These are phyloP conservation scores for Puccinia polysora DNA, from an alignment of 1,284 basidiomycete species.

Conservation along the genomic window DNA sequence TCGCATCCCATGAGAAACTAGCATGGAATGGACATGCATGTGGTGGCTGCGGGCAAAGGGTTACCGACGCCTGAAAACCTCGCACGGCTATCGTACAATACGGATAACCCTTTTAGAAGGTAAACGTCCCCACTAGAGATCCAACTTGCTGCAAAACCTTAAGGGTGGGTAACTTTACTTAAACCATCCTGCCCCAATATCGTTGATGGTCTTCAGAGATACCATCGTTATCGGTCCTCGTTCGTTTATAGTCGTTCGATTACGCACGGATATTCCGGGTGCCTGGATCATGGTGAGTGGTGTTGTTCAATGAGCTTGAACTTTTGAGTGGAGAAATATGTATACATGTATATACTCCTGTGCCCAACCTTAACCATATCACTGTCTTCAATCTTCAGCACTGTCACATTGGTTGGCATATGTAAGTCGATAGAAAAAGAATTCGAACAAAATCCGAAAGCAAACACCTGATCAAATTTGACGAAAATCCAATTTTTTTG, in stretches of 20 bases:
- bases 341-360: too few species aligned
- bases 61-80: constrained; percentile 22
- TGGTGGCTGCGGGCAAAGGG: neutral
- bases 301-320: neutral
- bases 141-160: neutral
- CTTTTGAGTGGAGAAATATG: neutral
- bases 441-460: too few species aligned
- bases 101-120: constrained; percentile 39
- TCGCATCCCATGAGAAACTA: neutral
- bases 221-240: constrained; percentile 33
- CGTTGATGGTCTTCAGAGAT: constrained; percentile 9
- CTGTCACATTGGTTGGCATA: constrained; percentile 41
- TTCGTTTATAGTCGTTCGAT: constrained; percentile 24
- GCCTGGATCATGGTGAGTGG: constrained; percentile 40
- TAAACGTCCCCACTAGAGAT: neutral
- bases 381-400: constrained; percentile 16
- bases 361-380: neutral
- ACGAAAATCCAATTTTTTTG: too few species aligned
- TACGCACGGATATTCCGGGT: constrained; percentile 40
- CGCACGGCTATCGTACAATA: constrained; percentile 21
- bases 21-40: neutral
- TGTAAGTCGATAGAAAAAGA: too few species aligned
- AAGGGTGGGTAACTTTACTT: neutral
- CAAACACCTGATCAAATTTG: too few species aligned
- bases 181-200: neutral